Percentiles rank a stretch among this genome's conserved stretches.
Conservation (phyloP, 2,329 filamentous ascomycete genomes). For the Fusarium subglutinans region DNA sequence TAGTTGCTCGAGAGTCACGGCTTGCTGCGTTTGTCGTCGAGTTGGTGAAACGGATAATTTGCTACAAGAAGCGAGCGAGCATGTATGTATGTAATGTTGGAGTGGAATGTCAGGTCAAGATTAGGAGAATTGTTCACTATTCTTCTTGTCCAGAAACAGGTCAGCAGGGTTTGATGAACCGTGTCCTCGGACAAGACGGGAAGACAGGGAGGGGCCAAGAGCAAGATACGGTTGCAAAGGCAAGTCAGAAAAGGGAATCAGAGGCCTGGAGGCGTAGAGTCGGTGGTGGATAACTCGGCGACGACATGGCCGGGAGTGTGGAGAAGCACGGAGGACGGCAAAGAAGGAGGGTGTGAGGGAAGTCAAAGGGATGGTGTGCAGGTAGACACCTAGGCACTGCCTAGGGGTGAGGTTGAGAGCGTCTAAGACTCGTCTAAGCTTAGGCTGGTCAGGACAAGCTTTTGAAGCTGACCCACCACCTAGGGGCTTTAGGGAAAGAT, state of each 20-base stretch:
- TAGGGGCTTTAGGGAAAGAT: slow-evolving; percentile 36
- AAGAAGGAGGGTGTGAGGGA: slow-evolving; percentile 36
- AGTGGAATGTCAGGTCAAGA: not conserved
- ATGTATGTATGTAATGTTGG: not conserved
- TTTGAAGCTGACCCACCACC: slow-evolving; percentile 41
- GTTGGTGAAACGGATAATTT: slow-evolving; percentile 28
- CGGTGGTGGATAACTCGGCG: slow-evolving; percentile 48
- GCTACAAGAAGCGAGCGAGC: slow-evolving; percentile 35
- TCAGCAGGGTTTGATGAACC: slow-evolving; percentile 34
- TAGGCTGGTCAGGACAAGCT: slow-evolving; percentile 47
- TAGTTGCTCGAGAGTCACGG: slow-evolving; percentile 22
- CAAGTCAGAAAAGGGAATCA: slow-evolving; percentile 39
- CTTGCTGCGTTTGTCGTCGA: slow-evolving; percentile 34
- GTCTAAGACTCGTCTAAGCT: not conserved
- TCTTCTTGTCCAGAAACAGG: slow-evolving; percentile 12
- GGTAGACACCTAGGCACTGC: not conserved
- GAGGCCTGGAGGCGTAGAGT: slow-evolving; percentile 36
- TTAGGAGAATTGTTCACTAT: not conserved
- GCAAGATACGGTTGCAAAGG: slow-evolving; percentile 45
- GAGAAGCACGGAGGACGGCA: slow-evolving; percentile 44
- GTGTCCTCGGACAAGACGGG: slow-evolving; percentile 34
- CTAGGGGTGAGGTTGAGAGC: slow-evolving; percentile 23
- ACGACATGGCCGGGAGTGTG: slow-evolving; percentile 47
- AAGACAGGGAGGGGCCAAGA: slow-evolving; percentile 36
- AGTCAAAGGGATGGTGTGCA: slow-evolving; percentile 15